Base-by-base conservation (phyloP, 2,329 filamentous ascomycete genomes). In the Chalaropsis thielavioides region DNA sequence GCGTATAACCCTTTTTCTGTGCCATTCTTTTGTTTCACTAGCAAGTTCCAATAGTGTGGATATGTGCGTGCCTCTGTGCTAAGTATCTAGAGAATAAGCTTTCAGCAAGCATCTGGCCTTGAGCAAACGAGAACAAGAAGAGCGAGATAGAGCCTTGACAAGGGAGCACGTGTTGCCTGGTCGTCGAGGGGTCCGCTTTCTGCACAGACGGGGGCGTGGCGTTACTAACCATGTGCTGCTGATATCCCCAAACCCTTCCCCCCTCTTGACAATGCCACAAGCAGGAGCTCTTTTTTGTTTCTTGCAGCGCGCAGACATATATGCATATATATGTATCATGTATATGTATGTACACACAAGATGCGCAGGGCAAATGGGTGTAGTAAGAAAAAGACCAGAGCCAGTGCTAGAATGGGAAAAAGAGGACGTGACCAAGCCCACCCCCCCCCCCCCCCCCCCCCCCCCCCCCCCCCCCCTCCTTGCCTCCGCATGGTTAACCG, bases 21-120 rank as follows among this genome's bases (percentile, higher is more conserved):
- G 46, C 17, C 17, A 3, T 49, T 49, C 46, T 49, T n/a, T 49
- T 49, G 27, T 65, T 62, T 58, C 43, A 54, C 46, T 27, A 60
- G 60, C 31, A 31, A 38, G 19, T 35, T 56, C 51, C 15, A 56
- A 56, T 56, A 56, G 51, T 56, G 22, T 56, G 11, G 41, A 43
- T n/a, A n/a, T n/a, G n/a, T n/a, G n/a, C n/a, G 17, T n/a, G 11
- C 17, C 41, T 31, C 22, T 56, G 46, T n/a, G n/a, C n/a, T n/a
- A n/a, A n/a, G n/a, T 56, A 13, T 35, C 51, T 22, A 31, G 27
- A 8, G 51, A 56, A 56, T 31, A 56, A 56, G 51, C 51, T 56
- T 56, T 56, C 22, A 19, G 51, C 51, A 56, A 31, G 24, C 51
- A 56, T 56, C 51, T 31, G 51, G 24, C 51, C 27, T 27, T 17